Conservation (phyloP, 1,139 yeast genomes). For the Hansenula sp. region DNA sequence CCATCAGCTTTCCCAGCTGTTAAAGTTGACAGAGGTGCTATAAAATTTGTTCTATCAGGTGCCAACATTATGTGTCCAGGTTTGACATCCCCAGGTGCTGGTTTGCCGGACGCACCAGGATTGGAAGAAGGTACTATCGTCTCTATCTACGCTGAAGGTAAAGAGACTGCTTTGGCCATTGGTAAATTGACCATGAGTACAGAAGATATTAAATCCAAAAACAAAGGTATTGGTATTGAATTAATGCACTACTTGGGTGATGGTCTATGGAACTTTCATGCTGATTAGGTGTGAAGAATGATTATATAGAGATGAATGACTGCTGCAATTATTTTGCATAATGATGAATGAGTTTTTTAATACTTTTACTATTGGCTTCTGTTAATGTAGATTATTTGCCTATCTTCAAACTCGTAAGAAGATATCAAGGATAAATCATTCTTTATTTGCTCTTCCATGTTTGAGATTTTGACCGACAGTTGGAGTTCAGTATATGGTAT, state of each 20-base stretch:
- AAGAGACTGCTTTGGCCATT: constrained; percentile 84
- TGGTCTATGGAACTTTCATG: constrained; percentile 69
- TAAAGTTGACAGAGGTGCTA: constrained; percentile 94
- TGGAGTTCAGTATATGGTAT: constrained; percentile 21
- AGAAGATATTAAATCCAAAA: constrained; percentile 77
- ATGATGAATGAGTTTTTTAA: constrained; percentile 5
- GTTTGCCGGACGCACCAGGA: constrained; percentile 66
- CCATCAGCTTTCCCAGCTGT: constrained; percentile 82
- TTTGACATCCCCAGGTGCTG: constrained; percentile 85
- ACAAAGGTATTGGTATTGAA: constrained; percentile 91
- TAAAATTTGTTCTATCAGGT: constrained; percentile 88
- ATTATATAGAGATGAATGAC: background rate
- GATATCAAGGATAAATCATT: constrained; percentile 37
- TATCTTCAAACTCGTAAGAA: constrained; percentile 27
- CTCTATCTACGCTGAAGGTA: constrained; percentile 87
- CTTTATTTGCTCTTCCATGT: constrained; percentile 16
- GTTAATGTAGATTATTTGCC: constrained; percentile 10
- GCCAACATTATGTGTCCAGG: constrained; percentile 99
- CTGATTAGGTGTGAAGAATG: constrained; percentile 25
- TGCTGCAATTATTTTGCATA: constrained; percentile 1
- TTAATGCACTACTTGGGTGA: constrained; percentile 85
- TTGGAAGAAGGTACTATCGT: constrained; percentile 67
- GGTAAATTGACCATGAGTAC: constrained; percentile 87
- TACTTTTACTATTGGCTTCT: constrained; percentile 1
- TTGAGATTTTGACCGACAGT: constrained; percentile 21